Conservation (phyloP, 2,329 filamentous ascomycete genomes). For the Sclerotiophoma versabilis region DNA sequence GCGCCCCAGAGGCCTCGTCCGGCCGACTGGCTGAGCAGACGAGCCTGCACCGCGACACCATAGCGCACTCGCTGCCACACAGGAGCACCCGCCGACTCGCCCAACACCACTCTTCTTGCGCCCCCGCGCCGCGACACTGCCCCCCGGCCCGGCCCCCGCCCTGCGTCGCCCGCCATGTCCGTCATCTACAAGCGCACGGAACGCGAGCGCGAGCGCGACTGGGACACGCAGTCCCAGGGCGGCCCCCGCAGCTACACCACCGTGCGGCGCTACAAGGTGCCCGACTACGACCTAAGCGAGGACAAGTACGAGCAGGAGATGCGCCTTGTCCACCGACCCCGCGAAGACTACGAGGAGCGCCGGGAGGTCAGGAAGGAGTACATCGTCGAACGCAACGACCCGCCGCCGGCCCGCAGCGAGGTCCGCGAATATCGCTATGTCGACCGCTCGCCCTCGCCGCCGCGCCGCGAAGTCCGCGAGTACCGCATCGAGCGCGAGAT, state of each 20-base stretch:
- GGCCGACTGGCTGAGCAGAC: conserved; percentile 26
- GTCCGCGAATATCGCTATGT: conserved; percentile 49
- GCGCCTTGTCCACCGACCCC: conserved; percentile 54
- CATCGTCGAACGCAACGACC: conserved; percentile 46
- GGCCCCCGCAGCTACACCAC: conserved; percentile 58
- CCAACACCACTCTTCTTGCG: background rate
- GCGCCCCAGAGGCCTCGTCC: conserved; percentile 2
- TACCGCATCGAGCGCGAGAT: conserved; percentile 61
- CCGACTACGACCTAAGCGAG: conserved; percentile 53
- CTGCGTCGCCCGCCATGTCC: conserved; percentile 48
- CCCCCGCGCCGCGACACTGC: conserved; percentile 8
- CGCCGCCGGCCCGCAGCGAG: conserved; percentile 36
- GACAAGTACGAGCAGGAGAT: conserved; percentile 58
- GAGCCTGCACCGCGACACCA: conserved; percentile 15
- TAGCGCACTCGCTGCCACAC: background rate
- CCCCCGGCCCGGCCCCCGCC: conserved; percentile 1
- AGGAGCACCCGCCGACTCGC: background rate
- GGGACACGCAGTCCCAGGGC: conserved; percentile 47
- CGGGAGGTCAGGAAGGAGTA: conserved; percentile 47
- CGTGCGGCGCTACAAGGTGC: conserved; percentile 67
- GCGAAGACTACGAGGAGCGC: conserved; percentile 42
- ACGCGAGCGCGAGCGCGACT: conserved; percentile 55
- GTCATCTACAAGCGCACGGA: conserved; percentile 53
- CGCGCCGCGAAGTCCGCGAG: conserved; percentile 57
- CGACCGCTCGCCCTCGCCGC: conserved; percentile 51